Percentiles rank a stretch among this genome's conserved stretches.
Conservation (phyloP, 2,329 filamentous ascomycete species). For the Aspergillus fischeri region DNA sequence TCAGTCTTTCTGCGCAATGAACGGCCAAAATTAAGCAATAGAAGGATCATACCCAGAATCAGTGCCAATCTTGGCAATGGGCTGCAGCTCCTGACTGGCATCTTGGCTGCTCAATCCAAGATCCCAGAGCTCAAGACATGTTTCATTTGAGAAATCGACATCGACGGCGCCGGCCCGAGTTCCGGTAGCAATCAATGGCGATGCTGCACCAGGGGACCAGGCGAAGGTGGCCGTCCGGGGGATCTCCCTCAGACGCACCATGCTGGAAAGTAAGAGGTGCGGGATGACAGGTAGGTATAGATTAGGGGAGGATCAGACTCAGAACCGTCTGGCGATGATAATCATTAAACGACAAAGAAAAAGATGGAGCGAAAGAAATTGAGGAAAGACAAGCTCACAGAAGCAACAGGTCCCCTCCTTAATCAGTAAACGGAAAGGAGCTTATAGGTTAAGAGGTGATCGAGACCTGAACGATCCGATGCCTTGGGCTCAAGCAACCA, state of each 20-base stretch:
- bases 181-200: constrained; percentile 84
- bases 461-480: constrained; percentile 12
- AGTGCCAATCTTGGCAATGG: constrained; percentile 75
- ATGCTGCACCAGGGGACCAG: constrained; percentile 79
- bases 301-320: constrained; percentile 17
- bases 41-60: constrained; percentile 70
- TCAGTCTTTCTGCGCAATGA: constrained; percentile 19
- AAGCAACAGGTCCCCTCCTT: constrained; percentile 24
- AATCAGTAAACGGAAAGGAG: constrained; percentile 27
- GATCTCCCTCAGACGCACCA: constrained; percentile 97
- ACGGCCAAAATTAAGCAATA: neutral
- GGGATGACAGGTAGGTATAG: constrained; percentile 19
- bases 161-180: constrained; percentile 93
- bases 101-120: constrained; percentile 73
- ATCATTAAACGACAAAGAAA: constrained; percentile 15
- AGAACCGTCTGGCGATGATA: constrained; percentile 8
- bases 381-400: constrained; percentile 7
- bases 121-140: constrained; percentile 94
- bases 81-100: constrained; percentile 77
- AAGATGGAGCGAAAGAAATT: constrained; percentile 6
- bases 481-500: constrained; percentile 27
- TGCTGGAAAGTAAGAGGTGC: constrained; percentile 43
- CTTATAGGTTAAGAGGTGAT: constrained; percentile 21
- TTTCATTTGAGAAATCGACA: constrained; percentile 96
- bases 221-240: constrained; percentile 94